phyloP scores from a whole-genome alignment of 495 filamentous ascomycete species.

The Aspergillus ellipticus region DNA sequence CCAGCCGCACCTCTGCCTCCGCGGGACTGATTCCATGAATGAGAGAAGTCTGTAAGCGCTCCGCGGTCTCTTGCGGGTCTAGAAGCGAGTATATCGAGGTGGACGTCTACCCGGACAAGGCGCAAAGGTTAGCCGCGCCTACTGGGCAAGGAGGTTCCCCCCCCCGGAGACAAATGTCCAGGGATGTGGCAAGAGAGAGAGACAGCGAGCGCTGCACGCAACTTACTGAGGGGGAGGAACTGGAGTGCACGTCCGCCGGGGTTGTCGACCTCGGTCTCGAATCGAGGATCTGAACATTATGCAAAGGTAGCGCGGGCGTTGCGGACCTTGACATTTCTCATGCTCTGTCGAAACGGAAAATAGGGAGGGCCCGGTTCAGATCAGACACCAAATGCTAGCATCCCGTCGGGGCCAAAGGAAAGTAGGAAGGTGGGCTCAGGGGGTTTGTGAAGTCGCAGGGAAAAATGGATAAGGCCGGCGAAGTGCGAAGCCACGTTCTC shows the following conservation, averaged over 20 bases:
- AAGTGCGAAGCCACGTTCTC: conserved; percentile 19
- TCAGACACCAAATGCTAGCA: conserved; percentile 27
- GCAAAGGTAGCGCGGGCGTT: conserved; percentile 53
- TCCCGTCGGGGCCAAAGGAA: conserved; percentile 24
- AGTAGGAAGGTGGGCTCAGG: conserved; percentile 6
- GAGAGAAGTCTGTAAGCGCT: conserved; percentile 77
- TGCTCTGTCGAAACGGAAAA: conserved; percentile 28
- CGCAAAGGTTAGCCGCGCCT: conserved; percentile 7
- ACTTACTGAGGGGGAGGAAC: conserved; percentile 34
- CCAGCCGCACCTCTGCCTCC: conserved; percentile 74
- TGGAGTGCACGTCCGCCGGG: conserved; percentile 31
- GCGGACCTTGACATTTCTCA: conserved; percentile 61
- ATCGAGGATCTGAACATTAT: conserved; percentile 44
- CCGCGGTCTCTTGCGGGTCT: conserved; percentile 70
- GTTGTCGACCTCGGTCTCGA: conserved; percentile 35
- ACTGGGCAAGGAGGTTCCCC: not conserved
- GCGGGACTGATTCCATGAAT: conserved; percentile 72
- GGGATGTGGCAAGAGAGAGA: not conserved
- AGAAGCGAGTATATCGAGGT: conserved; percentile 62
- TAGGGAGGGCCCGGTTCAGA: conserved; percentile 11
- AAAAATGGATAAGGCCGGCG: conserved; percentile 6
- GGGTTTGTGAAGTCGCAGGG: not conserved
- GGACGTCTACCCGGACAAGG: conserved; percentile 39
- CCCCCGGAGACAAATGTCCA: not conserved
- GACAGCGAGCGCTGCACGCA: not conserved